Evolutionary conservation across 805 yeast genomes (phyloP).

Genomic region (Cyberlindnera petersonii): DNA sequence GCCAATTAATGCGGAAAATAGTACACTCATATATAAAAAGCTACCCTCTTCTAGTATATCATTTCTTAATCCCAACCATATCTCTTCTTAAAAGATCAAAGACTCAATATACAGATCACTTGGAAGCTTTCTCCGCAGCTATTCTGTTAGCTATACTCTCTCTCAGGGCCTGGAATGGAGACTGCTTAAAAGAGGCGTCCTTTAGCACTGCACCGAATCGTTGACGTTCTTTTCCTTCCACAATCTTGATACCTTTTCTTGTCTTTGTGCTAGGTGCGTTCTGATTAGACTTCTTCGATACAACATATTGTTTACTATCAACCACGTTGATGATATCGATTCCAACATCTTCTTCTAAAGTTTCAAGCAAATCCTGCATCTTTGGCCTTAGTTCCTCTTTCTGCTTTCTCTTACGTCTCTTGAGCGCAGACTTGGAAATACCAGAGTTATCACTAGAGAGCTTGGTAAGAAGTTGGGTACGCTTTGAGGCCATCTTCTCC

Average conservation of each 20-base stretch:
- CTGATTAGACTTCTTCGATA: slow-evolving; percentile 21
- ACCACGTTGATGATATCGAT: slow-evolving; percentile 20
- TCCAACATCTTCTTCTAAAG: slow-evolving; percentile 35
- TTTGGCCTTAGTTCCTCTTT: slow-evolving; percentile 64
- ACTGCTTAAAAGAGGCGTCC: slow-evolving; percentile 48
- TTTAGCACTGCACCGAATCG: slow-evolving; percentile 57
- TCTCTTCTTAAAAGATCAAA: too few relatives aligned
- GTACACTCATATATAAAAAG: too few relatives aligned
- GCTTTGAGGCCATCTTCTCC: slow-evolving; percentile 43
- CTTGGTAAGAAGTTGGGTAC: slow-evolving; percentile 36
- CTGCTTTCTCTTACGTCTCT: slow-evolving; percentile 60
- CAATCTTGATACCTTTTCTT: slow-evolving; percentile 47
- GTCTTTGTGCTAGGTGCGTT: slow-evolving; percentile 55
- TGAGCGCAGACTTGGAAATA: slow-evolving; percentile 60
- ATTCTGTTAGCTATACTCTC: slow-evolving; percentile 41
- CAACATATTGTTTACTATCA: slow-evolving; percentile 15
- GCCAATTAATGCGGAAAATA: too few relatives aligned
- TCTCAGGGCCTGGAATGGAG: slow-evolving; percentile 64
- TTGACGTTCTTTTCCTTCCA: slow-evolving; percentile 54
- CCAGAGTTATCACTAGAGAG: slow-evolving; percentile 36
- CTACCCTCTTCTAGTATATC: too few relatives aligned
- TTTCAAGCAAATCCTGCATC: slow-evolving; percentile 57
- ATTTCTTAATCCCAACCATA: too few relatives aligned
- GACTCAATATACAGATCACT: too few relatives aligned
- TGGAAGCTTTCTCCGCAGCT: slow-evolving; percentile 10